These are phyloP conservation scores for Fusarium camptoceras DNA, from an alignment of 2,329 filamentous ascomycete genomes.

Conservation along the genomic window DNA sequence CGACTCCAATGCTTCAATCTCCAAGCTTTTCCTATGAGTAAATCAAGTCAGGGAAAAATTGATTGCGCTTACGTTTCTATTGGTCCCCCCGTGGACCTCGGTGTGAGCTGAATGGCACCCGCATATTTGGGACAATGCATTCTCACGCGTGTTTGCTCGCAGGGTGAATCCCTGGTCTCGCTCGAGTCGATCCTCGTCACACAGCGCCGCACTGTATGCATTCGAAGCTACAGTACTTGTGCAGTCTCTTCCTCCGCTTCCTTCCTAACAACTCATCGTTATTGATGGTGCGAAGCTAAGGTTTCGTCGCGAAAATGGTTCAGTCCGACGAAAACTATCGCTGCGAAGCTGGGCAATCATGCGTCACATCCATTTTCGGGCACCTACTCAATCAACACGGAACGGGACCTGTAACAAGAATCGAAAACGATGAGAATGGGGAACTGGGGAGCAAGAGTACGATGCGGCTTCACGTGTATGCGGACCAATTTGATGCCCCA, in stretches of 20 bases:
- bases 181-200: slow-evolving; percentile 1
- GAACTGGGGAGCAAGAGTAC: slow-evolving; percentile 13
- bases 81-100: slow-evolving; percentile 11
- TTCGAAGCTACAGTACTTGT: slow-evolving; percentile 2
- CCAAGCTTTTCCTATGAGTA: background rate
- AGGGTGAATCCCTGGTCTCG: background rate
- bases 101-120: slow-evolving; percentile 33
- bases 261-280: slow-evolving; percentile 17
- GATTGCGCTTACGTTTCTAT: slow-evolving; percentile 28
- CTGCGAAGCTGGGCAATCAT: slow-evolving; percentile 4
- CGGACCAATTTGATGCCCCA: slow-evolving; percentile 13
- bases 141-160: slow-evolving; percentile 33
- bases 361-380: background rate
- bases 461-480: slow-evolving; percentile 28
- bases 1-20: background rate
- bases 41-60: slow-evolving; percentile 4
- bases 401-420: slow-evolving; percentile 4
- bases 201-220: slow-evolving; percentile 33
- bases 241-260: slow-evolving; percentile 34
- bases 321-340: background rate
- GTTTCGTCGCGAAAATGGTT: slow-evolving; percentile 7
- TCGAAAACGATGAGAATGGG: background rate
- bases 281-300: slow-evolving; percentile 29
- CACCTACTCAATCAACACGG: background rate
- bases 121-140: slow-evolving; percentile 23